These are phyloP conservation scores for Sugiyamaella novakii DNA, from an alignment of 1,139 yeast genomes.

Conservation along the genomic window DNA sequence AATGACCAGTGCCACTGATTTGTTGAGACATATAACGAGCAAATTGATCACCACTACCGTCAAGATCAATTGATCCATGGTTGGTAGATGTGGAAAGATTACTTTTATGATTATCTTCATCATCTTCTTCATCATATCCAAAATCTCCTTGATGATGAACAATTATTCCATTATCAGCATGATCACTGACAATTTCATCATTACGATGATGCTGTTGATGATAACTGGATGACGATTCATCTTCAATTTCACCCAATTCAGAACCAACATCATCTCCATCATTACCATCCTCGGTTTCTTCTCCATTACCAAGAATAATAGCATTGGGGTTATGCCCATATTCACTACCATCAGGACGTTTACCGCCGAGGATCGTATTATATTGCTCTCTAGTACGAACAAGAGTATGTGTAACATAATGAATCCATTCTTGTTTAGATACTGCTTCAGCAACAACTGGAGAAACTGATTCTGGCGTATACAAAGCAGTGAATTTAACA, in stretches of 20 bases:
- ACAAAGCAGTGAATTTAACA: constrained; percentile 83
- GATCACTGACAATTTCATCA: constrained; percentile 28
- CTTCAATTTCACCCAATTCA: constrained; percentile 55
- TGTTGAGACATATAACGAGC: constrained; percentile 85
- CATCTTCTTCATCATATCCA: constrained; percentile 26
- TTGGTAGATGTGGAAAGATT: not conserved
- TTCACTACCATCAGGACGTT: constrained; percentile 57
- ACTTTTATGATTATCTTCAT: constrained; percentile 9
- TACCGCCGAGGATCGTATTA: constrained; percentile 91
- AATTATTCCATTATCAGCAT: constrained; percentile 20
- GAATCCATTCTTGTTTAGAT: constrained; percentile 67
- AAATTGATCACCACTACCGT: constrained; percentile 49
- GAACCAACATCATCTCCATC: constrained; percentile 37
- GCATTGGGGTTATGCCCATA: constrained; percentile 45
- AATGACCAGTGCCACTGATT: constrained; percentile 44
- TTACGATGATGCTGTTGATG: constrained; percentile 40
- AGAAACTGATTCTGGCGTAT: constrained; percentile 63
- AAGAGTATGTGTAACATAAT: constrained; percentile 79
- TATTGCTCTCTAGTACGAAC: constrained; percentile 92
- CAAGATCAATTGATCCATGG: constrained; percentile 11
- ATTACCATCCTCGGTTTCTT: constrained; percentile 44
- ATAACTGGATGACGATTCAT: constrained; percentile 54
- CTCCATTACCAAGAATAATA: constrained; percentile 39
- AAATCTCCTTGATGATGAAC: constrained; percentile 17
- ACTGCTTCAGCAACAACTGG: constrained; percentile 61